phyloP scores from a whole-genome alignment of 1,139 yeast species.

The Sugiyamaella neomexicana region DNA sequence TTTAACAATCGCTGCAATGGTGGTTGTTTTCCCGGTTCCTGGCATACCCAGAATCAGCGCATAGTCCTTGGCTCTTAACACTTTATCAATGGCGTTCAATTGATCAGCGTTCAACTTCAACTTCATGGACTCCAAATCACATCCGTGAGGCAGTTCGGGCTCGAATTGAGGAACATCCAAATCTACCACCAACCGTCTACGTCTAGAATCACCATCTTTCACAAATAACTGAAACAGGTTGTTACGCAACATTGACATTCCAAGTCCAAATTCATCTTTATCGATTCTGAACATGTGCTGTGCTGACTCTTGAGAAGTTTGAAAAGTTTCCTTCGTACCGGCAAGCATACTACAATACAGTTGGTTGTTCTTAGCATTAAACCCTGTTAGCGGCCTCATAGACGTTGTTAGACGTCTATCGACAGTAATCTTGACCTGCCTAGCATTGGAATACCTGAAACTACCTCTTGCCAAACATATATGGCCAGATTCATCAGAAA shows the following conservation, averaged over 20 bases:
- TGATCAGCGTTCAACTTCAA: conserved; percentile 79
- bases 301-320: conserved; percentile 6
- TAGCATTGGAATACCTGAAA: conserved; percentile 47
- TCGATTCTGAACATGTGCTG: conserved; percentile 61
- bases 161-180: conserved; percentile 49
- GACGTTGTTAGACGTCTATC: conserved; percentile 54
- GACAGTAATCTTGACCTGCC: conserved; percentile 47
- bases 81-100: conserved; percentile 61
- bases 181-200: conserved; percentile 66
- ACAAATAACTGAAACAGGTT: conserved; percentile 70
- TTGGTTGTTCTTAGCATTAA: conserved; percentile 50
- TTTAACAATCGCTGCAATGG: conserved; percentile 72
- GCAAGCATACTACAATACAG: conserved; percentile 51
- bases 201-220: conserved; percentile 51
- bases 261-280: conserved; percentile 73
- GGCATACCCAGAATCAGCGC: conserved; percentile 93
- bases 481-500: conserved; percentile 82
- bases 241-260: conserved; percentile 73
- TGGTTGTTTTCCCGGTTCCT: conserved; percentile 97
- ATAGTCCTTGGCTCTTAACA: conserved; percentile 68
- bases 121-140: conserved; percentile 15
- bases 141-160: conserved; percentile 11
- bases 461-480: conserved; percentile 69
- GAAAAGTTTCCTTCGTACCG: conserved; percentile 22
- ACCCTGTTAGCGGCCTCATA: conserved; percentile 45